Conservation (phyloP, 1,139 yeast genomes). For the Tardiomyces blankii region DNA sequence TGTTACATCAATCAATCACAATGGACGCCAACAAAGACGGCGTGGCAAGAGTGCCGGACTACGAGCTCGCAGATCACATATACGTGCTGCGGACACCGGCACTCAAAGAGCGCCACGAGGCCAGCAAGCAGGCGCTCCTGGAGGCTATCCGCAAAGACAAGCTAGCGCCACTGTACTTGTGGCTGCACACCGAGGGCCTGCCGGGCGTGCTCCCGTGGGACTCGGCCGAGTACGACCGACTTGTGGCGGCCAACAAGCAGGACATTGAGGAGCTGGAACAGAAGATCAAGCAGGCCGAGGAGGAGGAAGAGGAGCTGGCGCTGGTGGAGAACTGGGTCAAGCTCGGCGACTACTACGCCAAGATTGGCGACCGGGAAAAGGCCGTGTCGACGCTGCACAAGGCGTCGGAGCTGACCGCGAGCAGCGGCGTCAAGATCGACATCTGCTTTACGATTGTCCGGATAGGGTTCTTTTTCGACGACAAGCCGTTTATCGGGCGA, state of each 20-base stretch:
- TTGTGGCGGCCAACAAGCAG: conserved; percentile 43
- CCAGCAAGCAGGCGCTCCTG: conserved; percentile 37
- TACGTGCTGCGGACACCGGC: conserved; percentile 44
- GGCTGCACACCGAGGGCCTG: conserved; percentile 44
- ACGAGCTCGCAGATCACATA: conserved; percentile 65
- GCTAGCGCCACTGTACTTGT: conserved; percentile 78
- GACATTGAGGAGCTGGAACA: conserved; percentile 48
- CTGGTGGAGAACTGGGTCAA: conserved; percentile 64
- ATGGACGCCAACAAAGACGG: neutral
- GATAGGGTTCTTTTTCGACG: conserved; percentile 79
- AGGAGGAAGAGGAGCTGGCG: conserved; percentile 82
- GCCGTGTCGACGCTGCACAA: conserved; percentile 65
- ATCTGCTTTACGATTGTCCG: conserved; percentile 70
- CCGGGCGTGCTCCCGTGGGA: conserved; percentile 42
- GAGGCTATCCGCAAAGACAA: conserved; percentile 46
- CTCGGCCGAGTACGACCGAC: conserved; percentile 38
- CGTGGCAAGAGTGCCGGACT: conserved; percentile 49
- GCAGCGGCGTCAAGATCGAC: conserved; percentile 86
- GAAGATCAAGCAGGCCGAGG: conserved; percentile 63
- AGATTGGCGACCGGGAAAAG: conserved; percentile 66
- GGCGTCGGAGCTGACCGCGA: conserved; percentile 71
- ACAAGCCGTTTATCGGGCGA: conserved; percentile 56
- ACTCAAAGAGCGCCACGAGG: conserved; percentile 30
- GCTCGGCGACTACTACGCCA: conserved; percentile 81
- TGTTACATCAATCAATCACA: neutral